Conservation (phyloP, 495 filamentous ascomycete genomes). For the Articulospora tetracladia region DNA sequence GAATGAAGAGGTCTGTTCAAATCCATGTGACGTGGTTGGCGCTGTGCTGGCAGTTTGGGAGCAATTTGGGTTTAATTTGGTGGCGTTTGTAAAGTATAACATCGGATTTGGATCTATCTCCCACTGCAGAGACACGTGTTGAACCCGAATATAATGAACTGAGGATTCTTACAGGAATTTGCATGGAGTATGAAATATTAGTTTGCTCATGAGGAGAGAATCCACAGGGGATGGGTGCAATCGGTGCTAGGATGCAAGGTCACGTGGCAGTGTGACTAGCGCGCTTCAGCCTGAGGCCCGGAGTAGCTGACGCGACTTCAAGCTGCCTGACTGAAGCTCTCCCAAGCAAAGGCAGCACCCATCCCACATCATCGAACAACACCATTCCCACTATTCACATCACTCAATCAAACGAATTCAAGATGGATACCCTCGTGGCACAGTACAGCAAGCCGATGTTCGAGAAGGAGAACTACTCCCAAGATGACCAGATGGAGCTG, state of each 20-base stretch:
- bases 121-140: no score
- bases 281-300: neutral
- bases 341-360: slow-evolving; percentile 11
- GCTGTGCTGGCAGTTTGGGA: no score
- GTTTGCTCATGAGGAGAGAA: no score
- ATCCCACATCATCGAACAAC: slow-evolving; percentile 3
- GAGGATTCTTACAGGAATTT: no score
- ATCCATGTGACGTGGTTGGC: no score
- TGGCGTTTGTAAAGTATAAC: no score
- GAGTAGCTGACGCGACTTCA: slow-evolving; percentile 13
- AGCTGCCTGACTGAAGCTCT: slow-evolving; percentile 24
- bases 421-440: slow-evolving; percentile 90
- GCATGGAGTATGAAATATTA: no score
- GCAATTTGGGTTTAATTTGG: no score
- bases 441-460: slow-evolving; percentile 76
- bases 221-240: no score
- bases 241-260: neutral
- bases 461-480: slow-evolving; percentile 64
- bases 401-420: slow-evolving; percentile 27
- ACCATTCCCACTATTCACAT: slow-evolving; percentile 7
- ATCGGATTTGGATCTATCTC: no score
- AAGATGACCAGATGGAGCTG: slow-evolving; percentile 74
- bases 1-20: no score
- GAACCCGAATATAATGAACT: no score
- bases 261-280: slow-evolving; percentile 8